phyloP scores from a whole-genome alignment of 106 monocot species.

The Acorus gramineus region DNA sequence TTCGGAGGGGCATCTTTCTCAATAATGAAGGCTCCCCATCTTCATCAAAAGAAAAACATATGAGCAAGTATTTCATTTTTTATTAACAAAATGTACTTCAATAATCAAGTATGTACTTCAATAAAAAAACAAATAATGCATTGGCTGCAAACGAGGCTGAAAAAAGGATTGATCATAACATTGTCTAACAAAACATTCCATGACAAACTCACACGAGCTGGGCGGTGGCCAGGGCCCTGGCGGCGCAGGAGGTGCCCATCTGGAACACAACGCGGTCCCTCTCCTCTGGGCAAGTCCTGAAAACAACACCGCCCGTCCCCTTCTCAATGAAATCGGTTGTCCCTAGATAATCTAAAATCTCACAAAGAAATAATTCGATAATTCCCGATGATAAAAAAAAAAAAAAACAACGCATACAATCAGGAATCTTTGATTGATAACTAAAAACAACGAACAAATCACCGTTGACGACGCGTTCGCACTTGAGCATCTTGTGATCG shows the following conservation, averaged over 20 bases:
- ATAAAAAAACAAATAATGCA: too few relatives aligned
- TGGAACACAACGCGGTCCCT: conserved; percentile 82
- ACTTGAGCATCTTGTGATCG: conserved; percentile 83
- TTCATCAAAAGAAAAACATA: too few relatives aligned
- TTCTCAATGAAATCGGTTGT: conserved; percentile 90
- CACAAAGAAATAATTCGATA: neutral
- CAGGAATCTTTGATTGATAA: neutral
- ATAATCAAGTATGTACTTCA: too few relatives aligned
- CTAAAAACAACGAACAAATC: neutral
- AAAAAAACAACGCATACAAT: neutral
- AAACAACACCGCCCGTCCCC: conserved; percentile 67
- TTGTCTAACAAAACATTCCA: neutral
- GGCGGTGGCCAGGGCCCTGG: conserved; percentile 83
- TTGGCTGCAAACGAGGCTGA: too few relatives aligned
- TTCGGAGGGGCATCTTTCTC: too few relatives aligned
- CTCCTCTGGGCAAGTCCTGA: conserved; percentile 85
- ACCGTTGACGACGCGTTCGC: conserved; percentile 73
- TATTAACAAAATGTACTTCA: too few relatives aligned
- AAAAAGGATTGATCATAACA: too few relatives aligned
- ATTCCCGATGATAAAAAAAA: neutral
- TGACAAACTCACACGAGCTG: conserved; percentile 65
- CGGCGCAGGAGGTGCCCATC: conserved; percentile 89
- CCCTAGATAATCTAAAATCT: conserved; percentile 45
- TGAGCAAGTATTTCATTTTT: too few relatives aligned
- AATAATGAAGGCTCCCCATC: too few relatives aligned